Evolutionary conservation across 345 rosid species (phyloP).

Genomic region (Hibiscus mutabilis): DNA sequence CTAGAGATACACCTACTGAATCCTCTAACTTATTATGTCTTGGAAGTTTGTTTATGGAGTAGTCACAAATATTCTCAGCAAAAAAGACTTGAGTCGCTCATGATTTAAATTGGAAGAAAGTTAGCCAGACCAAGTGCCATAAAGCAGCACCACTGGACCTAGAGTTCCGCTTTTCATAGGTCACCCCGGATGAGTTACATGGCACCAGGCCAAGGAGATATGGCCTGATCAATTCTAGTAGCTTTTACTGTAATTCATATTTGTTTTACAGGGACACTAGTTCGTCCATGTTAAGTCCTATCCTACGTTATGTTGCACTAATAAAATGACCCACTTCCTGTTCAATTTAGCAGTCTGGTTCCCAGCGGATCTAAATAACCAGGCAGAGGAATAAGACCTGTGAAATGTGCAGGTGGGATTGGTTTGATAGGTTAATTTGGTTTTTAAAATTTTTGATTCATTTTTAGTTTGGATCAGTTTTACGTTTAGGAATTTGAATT

Average conservation of each 20-base stretch:
- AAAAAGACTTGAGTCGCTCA: neutral
- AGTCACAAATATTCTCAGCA: neutral
- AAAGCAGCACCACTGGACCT: neutral
- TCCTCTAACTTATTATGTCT: slow-evolving; percentile 9
- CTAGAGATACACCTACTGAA: slow-evolving; percentile 5
- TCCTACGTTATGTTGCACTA: slow-evolving; percentile 15
- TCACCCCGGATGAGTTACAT: neutral
- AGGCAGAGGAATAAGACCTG: too few species aligned
- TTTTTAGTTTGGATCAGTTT: too few species aligned
- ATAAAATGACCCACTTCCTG: slow-evolving; percentile 12
- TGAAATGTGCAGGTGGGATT: too few species aligned
- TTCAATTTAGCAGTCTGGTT: slow-evolving; percentile 1
- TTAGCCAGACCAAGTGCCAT: neutral
- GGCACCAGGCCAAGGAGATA: neutral
- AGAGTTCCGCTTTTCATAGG: neutral
- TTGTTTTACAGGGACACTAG: neutral
- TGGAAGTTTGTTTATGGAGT: neutral
- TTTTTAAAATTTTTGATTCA: too few species aligned
- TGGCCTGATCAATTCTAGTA: neutral
- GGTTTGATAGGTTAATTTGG: too few species aligned
- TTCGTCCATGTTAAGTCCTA: neutral
- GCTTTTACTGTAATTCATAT: neutral
- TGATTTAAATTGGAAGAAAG: neutral
- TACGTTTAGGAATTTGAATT: too few species aligned
- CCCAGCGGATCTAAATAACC: too few species aligned